phyloP scores from a whole-genome alignment of 495 filamentous ascomycete species.

The Penicillium macrosclerotiorum region DNA sequence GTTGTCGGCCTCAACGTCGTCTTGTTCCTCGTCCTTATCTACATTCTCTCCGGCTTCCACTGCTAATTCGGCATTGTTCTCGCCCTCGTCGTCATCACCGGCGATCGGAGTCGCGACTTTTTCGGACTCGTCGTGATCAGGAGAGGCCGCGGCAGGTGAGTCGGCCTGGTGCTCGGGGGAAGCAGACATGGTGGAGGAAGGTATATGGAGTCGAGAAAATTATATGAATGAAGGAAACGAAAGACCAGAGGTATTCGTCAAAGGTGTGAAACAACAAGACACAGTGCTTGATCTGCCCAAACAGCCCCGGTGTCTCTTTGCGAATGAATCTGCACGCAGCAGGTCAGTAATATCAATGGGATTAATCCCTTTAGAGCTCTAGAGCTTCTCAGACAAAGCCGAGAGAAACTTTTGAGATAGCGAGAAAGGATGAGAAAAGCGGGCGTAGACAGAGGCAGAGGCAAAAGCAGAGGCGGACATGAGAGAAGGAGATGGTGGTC shows the following conservation, averaged over 20 bases:
- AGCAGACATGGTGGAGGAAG: conserved; percentile 35
- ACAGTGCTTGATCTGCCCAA: conserved; percentile 15
- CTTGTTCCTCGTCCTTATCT: conserved; percentile 9
- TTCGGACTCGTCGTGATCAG: conserved; percentile 21
- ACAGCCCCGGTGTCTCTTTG: conserved; percentile 12
- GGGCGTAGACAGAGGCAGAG: conserved; percentile 7
- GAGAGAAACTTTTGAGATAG: neutral
- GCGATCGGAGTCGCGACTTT: conserved; percentile 22
- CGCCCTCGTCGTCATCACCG: conserved; percentile 26
- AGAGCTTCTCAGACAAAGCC: neutral
- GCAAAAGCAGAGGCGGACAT: conserved; percentile 14
- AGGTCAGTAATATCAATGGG: neutral
- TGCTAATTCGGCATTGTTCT: conserved; percentile 13
- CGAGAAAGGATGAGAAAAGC: conserved; percentile 3
- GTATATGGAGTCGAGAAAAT: neutral
- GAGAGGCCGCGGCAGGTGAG: conserved; percentile 22
- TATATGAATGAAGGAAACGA: neutral
- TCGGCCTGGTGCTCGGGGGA: conserved; percentile 33
- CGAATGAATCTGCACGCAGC: neutral
- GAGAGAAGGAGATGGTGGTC: conserved; percentile 27
- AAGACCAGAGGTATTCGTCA: neutral
- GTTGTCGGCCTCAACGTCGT: conserved; percentile 15
- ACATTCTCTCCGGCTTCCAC: conserved; percentile 11
- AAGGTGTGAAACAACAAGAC: conserved; percentile 9
- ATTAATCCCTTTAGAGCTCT: neutral